Evolutionary conservation across 139 green algal genomes (phyloP).

Genomic region (Picochlorum sp.): DNA sequence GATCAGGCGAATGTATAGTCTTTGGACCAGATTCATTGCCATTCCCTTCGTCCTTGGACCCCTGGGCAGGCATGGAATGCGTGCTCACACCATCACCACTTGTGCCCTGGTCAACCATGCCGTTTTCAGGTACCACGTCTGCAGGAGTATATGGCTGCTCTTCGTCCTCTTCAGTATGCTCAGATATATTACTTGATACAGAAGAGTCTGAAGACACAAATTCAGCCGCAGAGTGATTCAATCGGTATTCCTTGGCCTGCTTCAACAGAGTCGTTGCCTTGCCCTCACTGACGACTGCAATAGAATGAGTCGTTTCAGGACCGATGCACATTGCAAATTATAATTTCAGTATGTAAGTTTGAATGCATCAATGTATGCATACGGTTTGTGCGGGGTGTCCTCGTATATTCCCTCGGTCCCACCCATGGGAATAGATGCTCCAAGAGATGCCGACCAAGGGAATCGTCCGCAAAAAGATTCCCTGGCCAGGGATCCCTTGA

Average conservation of each 20-base stretch:
- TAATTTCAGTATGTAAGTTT: too few species aligned
- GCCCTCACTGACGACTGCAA: not conserved
- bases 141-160: not conserved
- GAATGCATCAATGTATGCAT: too few species aligned
- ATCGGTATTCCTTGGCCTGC: not conserved
- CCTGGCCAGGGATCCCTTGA: too few species aligned
- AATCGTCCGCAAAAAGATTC: too few species aligned
- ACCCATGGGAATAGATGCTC: too few species aligned
- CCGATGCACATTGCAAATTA: not conserved
- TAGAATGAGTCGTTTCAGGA: not conserved
- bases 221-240: constrained; percentile 8
- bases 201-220: constrained; percentile 9
- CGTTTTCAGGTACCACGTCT: not conserved
- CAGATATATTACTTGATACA: not conserved
- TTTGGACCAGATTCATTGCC: not conserved
- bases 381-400: too few species aligned
- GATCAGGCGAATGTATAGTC: not conserved
- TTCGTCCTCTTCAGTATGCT: not conserved
- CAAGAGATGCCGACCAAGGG: too few species aligned
- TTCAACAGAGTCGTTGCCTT: not conserved
- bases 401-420: too few species aligned
- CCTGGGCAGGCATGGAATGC: too few species aligned
- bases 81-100: too few species aligned
- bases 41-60: not conserved
- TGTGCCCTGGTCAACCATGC: not conserved